Base-by-base conservation (phyloP, 768 basidiomycete species). In the Lyophyllum atratum region DNA sequence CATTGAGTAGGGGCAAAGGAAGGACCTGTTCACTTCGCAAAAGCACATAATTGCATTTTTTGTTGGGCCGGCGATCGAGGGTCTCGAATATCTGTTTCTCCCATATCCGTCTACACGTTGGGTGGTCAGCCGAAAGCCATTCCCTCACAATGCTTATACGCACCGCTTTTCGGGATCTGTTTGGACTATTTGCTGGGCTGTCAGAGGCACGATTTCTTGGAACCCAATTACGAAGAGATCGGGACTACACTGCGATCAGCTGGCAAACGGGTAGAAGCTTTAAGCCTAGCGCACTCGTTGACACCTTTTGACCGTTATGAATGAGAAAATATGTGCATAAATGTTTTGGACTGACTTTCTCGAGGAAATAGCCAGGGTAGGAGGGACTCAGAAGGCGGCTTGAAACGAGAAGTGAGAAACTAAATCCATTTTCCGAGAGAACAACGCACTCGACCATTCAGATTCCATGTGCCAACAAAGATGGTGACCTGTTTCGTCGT, bases 121-220 rank as follows among this genome's bases (percentile, higher is more conserved):
- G 19, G 33, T 40, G 24, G n/a, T 55, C 52, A 45, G 59, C 29
- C 33, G 29, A 25, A 34, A 4, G 42, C 6, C 39, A 10, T n/a
- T n/a, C n/a, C 31, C 17, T 34, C n/a, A 28, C 29, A 4, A 19
- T 44, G 28, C 12, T 33, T 42, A 34, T 57, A 57, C 76, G 22
- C 51, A 89, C 93, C 85, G 83, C 74, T 93, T 95, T 68, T 94
- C 93, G 1, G 95, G 94, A 72, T 98, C 95, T 6, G 95, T 89
- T 70, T 97, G 95, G 15, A 98, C 80, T 42, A 99, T 98, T 70
- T 98, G 95, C 65, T 95, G 93, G 2, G 97, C 93, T n/a, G 93
- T 98, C 46, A 99, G 81, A 4, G 95, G 94, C 0, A 99, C 97
- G 52, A 99, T 95, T 72, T 99, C 97, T 72, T 99, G 95, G 69